These are phyloP conservation scores for Lasiodiplodia gonubiensis DNA, from an alignment of 2,329 filamentous ascomycete species.

Conservation along the genomic window DNA sequence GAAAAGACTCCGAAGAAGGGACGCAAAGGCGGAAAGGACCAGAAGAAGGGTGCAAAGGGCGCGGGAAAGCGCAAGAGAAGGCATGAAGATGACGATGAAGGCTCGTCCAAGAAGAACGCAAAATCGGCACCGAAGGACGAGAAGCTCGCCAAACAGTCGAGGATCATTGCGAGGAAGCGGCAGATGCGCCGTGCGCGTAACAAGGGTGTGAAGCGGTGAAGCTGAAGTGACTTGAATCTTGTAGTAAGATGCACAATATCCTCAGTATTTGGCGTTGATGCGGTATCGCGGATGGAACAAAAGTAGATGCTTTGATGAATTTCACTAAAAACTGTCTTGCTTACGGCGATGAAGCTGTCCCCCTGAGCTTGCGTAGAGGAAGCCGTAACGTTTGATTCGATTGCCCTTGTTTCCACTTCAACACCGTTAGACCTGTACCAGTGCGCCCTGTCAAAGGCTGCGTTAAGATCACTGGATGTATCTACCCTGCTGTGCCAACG, in stretches of 20 bases:
- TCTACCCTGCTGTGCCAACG: background rate
- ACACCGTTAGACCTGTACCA: background rate
- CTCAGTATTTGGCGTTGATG: background rate
- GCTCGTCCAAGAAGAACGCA: constrained; percentile 42
- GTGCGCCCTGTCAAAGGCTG: background rate
- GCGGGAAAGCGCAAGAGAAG: constrained; percentile 24
- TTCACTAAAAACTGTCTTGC: background rate
- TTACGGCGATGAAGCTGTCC: background rate
- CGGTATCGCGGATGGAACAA: background rate
- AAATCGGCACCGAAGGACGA: constrained; percentile 53
- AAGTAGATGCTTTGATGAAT: background rate
- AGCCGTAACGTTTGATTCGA: background rate
- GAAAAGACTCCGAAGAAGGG: constrained; percentile 35
- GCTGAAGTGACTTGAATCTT: no score
- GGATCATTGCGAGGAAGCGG: constrained; percentile 85
- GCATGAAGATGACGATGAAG: constrained; percentile 35
- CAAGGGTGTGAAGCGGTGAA: constrained; percentile 45
- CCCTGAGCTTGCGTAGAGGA: background rate
- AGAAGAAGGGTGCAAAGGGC: constrained; percentile 1
- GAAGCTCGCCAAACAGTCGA: constrained; percentile 67
- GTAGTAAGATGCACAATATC: background rate
- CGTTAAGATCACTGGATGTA: background rate
- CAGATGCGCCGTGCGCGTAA: constrained; percentile 67
- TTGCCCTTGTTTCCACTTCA: background rate
- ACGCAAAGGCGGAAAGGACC: constrained; percentile 18